Evolutionary conservation across 1,139 yeast genomes (phyloP).

Genomic region (Casaregolazyma suthepensis): DNA sequence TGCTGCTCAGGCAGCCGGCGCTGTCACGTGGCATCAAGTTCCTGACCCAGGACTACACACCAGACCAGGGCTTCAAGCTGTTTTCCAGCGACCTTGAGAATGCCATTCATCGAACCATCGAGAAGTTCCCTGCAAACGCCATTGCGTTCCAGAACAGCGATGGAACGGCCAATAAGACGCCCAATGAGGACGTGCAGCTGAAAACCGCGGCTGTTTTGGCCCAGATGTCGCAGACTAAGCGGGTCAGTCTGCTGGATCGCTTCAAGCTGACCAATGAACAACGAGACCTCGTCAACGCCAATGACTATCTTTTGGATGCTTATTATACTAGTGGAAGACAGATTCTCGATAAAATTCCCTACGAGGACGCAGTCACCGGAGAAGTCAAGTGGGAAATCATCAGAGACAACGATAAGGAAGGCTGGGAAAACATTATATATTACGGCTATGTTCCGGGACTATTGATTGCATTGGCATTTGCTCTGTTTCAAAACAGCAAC

Average conservation of each 20-base stretch:
- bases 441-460: slow-evolving; percentile 67
- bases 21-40: slow-evolving; percentile 16
- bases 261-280: slow-evolving; percentile 55
- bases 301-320: slow-evolving; percentile 56
- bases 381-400: slow-evolving; percentile 75
- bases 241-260: slow-evolving; percentile 54
- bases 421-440: slow-evolving; percentile 75
- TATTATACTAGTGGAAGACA: slow-evolving; percentile 54
- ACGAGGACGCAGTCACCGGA: slow-evolving; percentile 71
- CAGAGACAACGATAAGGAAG: slow-evolving; percentile 72
- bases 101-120: slow-evolving; percentile 29
- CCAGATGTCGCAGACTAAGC: slow-evolving; percentile 52
- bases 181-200: slow-evolving; percentile 53
- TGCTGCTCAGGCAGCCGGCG: neutral
- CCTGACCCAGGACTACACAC: slow-evolving; percentile 18
- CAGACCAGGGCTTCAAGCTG: slow-evolving; percentile 22
- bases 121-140: slow-evolving; percentile 29
- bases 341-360: slow-evolving; percentile 79
- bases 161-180: slow-evolving; percentile 47
- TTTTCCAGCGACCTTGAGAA: slow-evolving; percentile 27
- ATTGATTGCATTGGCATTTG: slow-evolving; percentile 39
- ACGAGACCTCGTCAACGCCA: slow-evolving; percentile 53
- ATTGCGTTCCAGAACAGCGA: slow-evolving; percentile 64
- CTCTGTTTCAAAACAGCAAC: slow-evolving; percentile 43
- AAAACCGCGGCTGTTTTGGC: slow-evolving; percentile 70